phyloP scores from a whole-genome alignment of 1,139 yeast species.

The Scheffersomyces insectosa region DNA sequence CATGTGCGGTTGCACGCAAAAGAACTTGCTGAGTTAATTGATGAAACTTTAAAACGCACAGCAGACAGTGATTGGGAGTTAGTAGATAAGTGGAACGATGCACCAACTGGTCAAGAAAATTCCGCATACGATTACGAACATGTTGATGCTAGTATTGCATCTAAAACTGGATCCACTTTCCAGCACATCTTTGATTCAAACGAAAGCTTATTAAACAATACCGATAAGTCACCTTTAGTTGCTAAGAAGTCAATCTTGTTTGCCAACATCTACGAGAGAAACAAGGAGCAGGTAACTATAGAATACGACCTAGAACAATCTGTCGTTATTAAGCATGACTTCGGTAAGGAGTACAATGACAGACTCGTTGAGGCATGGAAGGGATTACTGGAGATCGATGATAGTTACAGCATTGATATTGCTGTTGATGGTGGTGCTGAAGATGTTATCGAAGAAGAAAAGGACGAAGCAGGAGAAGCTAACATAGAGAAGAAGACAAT shows the following conservation, averaged over 20 bases:
- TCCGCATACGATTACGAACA: conserved; percentile 7
- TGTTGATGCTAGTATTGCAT: conserved; percentile 13
- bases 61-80: conserved; percentile 18
- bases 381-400: conserved; percentile 19
- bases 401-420: neutral
- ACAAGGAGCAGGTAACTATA: conserved; percentile 13
- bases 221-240: neutral
- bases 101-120: conserved; percentile 6
- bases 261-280: conserved; percentile 7
- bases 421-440: conserved; percentile 5
- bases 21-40: conserved; percentile 57
- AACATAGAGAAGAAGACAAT: conserved; percentile 1
- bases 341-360: conserved; percentile 13
- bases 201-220: neutral
- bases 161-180: neutral
- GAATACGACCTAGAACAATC: conserved; percentile 20
- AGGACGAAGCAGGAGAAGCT: conserved; percentile 7
- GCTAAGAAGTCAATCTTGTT: conserved; percentile 8
- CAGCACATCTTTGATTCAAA: neutral
- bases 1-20: conserved; percentile 58
- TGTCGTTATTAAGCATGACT: conserved; percentile 19
- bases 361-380: conserved; percentile 19
- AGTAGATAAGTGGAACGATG: conserved; percentile 26
- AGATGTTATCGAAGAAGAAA: conserved; percentile 7
- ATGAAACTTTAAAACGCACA: conserved; percentile 23